phyloP scores from a whole-genome alignment of 2,329 filamentous ascomycete genomes.

The Fusarium sp. region DNA sequence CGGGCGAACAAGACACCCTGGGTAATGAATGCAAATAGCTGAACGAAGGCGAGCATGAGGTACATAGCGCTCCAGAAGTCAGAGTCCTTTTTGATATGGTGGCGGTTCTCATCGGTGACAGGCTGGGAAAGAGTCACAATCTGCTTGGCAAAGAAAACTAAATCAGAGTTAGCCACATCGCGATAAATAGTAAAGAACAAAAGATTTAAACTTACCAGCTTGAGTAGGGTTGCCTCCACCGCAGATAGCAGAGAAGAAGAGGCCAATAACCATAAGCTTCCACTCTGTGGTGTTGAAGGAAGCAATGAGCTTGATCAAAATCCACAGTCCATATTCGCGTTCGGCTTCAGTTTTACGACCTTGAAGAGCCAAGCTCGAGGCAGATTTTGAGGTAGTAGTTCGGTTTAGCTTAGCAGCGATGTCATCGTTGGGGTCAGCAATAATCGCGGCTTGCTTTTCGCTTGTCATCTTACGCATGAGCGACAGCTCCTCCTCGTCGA shows the following conservation, averaged over 20 bases:
- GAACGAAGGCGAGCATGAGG: slow-evolving; percentile 81
- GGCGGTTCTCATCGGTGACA: slow-evolving; percentile 61
- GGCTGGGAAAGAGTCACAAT: slow-evolving; percentile 75
- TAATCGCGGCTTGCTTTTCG: slow-evolving; percentile 54
- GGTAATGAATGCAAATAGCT: slow-evolving; percentile 73
- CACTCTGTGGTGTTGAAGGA: slow-evolving; percentile 82
- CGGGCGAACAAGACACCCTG: slow-evolving; percentile 83
- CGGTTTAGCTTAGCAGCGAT: slow-evolving; percentile 68
- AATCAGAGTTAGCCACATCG: slow-evolving; percentile 50
- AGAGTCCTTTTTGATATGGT: slow-evolving; percentile 73
- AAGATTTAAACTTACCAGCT: slow-evolving; percentile 40
- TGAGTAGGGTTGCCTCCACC: slow-evolving; percentile 81
- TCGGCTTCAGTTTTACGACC: slow-evolving; percentile 61
- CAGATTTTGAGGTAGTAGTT: slow-evolving; percentile 66
- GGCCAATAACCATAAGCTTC: slow-evolving; percentile 76
- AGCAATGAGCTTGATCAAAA: slow-evolving; percentile 80
- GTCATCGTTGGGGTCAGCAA: slow-evolving; percentile 71
- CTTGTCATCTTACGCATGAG: slow-evolving; percentile 61
- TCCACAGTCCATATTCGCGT: slow-evolving; percentile 75
- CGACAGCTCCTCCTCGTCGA: slow-evolving; percentile 62
- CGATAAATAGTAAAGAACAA: not conserved
- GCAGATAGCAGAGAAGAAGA: slow-evolving; percentile 79
- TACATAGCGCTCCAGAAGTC: slow-evolving; percentile 93
- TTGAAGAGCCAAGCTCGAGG: slow-evolving; percentile 77
- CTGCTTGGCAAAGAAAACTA: slow-evolving; percentile 89